These are phyloP conservation scores for Chlamydomonas incerta DNA, from an alignment of 139 green algal genomes.

Conservation along the genomic window DNA sequence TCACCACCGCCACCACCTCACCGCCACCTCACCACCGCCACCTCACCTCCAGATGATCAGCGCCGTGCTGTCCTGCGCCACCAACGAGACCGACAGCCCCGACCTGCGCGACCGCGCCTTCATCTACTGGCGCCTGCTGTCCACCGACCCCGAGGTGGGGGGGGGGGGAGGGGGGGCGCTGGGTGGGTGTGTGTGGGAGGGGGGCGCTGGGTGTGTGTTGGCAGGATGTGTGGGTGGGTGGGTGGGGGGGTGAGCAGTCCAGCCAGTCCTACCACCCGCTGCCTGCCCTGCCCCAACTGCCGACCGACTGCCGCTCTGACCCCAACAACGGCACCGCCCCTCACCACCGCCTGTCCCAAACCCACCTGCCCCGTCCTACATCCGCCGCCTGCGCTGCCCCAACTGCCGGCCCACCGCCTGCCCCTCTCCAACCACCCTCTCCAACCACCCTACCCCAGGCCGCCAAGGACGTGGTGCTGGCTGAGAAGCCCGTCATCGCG, in stretches of 20 bases:
- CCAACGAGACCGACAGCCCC: conserved; percentile 97
- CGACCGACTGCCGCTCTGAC: too few species aligned
- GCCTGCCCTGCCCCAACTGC: too few species aligned
- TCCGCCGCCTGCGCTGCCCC: too few species aligned
- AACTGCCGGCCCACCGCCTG: background rate
- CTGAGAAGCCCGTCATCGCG: conserved; percentile 93
- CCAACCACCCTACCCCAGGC: conserved; percentile 42
- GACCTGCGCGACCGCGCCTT: conserved; percentile 97
- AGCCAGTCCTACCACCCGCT: too few species aligned
- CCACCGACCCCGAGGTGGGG: conserved; percentile 90
- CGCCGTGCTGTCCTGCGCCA: conserved; percentile 90
- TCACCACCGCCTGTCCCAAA: too few species aligned
- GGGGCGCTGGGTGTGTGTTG: too few species aligned
- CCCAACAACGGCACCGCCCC: too few species aligned
- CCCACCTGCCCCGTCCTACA: too few species aligned
- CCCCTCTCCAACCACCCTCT: background rate
- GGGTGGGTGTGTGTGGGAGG: background rate
- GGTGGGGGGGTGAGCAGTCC: too few species aligned
- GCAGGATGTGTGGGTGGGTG: too few species aligned
- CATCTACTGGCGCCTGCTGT: conserved; percentile 99
- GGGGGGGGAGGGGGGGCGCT: background rate
- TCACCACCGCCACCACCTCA: too few species aligned
- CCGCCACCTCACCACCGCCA: too few species aligned
- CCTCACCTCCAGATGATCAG: conserved; percentile 82
- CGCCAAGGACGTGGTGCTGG: conserved; percentile 95